Evolutionary conservation across 2,329 filamentous ascomycete species (phyloP), one percentile per base, ranked within the genome.

Genomic region (Chaetomium sp.): DNA sequence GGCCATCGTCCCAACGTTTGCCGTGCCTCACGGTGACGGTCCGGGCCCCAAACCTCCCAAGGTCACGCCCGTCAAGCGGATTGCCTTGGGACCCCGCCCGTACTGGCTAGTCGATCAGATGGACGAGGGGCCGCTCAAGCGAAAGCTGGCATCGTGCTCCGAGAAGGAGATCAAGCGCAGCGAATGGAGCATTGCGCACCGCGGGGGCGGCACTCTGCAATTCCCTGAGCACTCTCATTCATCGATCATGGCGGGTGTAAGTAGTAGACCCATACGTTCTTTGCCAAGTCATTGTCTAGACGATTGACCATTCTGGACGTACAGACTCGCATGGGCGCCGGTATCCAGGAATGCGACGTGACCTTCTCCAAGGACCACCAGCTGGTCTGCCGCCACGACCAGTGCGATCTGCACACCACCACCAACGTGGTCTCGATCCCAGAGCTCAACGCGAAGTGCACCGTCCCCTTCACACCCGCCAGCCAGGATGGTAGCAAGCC

Each of bases 331-430:
- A 86, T 86, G 83, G 84, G 84, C 35, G 80, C 83, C 5, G 84
- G 84, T 43, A 75, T 86, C 44, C 76, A 85, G 51, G 84, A 87
- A 70, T 87, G 84, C 68, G 84, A 87, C 66, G 83, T 86, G 12
- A 76, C 80, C 38, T 87, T 87, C 70, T 87, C 84, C 56, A 77
- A 74, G 60, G 84, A 87, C 68, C 76, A 76, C 35, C 70, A 82
- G 65, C 79, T 87, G n/a, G 84, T 87, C 45, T 87, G 84, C 71
- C 79, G 84, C 48, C 84, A 87, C 70, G 79, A 78, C 47, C 79
- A 85, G 61, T 87, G 84, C 69, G 84, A 87, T 63, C 70, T 87
- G 42, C 84, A 87, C 72, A 84, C 80, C 27, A 87, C 84, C 7
- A 87, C 84, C 66, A 80, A 88, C 71, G 85, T 88, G 65, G 76